A percentile compares a stretch with the other conserved stretches of the same genome.
Conservation (phyloP, 2,329 filamentous ascomycete genomes). For the Cladorrhinum sp. region DNA sequence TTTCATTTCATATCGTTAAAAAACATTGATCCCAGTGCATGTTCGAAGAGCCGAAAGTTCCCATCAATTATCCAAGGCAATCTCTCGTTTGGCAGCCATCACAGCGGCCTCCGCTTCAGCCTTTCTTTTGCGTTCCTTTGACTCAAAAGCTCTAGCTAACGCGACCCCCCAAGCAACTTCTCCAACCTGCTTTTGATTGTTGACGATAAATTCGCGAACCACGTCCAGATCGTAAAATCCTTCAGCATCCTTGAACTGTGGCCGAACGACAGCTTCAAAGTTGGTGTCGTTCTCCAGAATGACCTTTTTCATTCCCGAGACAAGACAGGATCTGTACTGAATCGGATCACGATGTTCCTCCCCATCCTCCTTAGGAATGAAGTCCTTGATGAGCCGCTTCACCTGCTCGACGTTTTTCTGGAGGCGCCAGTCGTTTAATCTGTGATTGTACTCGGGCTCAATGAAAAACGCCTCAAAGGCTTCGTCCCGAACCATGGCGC, state of each 20-base stretch:
- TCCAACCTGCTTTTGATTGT: constrained; percentile 37
- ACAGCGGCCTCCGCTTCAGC: neutral
- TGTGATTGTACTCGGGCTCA: constrained; percentile 41
- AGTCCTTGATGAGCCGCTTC: constrained; percentile 26
- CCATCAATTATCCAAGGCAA: neutral
- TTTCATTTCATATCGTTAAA: too few relatives aligned
- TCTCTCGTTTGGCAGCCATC: neutral
- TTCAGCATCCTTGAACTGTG: constrained; percentile 32
- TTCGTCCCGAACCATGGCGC: constrained; percentile 48
- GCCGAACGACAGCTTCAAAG: constrained; percentile 34
- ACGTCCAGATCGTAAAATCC: constrained; percentile 45
- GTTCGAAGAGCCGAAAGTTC: too few relatives aligned
- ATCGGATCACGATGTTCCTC: constrained; percentile 13
- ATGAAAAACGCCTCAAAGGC: constrained; percentile 51
- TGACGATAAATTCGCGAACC: constrained; percentile 41
- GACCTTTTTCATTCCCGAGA: constrained; percentile 47
- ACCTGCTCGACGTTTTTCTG: constrained; percentile 43
- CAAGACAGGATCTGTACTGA: constrained; percentile 34
- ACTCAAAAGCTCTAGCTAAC: constrained; percentile 15
- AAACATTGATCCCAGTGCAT: too few relatives aligned
- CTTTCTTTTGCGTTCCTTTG: constrained; percentile 10
- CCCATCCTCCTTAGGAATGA: constrained; percentile 27
- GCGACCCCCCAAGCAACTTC: constrained; percentile 24
- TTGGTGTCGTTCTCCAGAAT: constrained; percentile 44
- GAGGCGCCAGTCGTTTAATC: constrained; percentile 40